phyloP scores from a whole-genome alignment of 768 basidiomycete genomes.

The Tulasnella sp. region DNA sequence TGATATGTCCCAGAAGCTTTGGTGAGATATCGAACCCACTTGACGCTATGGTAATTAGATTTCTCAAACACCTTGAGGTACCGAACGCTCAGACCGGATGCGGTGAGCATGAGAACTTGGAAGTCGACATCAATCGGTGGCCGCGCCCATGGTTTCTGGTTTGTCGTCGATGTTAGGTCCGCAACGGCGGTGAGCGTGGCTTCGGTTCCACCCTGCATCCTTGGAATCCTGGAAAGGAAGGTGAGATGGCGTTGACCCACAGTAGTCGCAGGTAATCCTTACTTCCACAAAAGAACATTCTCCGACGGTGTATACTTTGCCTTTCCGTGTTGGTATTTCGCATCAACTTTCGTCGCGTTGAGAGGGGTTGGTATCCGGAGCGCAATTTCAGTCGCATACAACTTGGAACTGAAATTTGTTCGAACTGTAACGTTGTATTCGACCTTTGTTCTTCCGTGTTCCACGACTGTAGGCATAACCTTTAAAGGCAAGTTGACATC shows the following conservation, averaged over 20 bases:
- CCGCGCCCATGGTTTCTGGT: constrained; percentile 93
- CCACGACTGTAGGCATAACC: constrained; percentile 85
- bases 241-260: neutral
- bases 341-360: constrained; percentile 88
- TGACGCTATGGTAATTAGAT: constrained; percentile 87
- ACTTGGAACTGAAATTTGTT: constrained; percentile 84
- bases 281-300: constrained; percentile 98
- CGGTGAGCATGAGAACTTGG: constrained; percentile 97
- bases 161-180: constrained; percentile 79
- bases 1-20: constrained; percentile 94
- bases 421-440: constrained; percentile 85
- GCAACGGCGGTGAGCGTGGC: constrained; percentile 79
- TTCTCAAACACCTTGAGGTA: constrained; percentile 99
- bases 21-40: constrained; percentile 93
- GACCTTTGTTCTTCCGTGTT: constrained; percentile 87
- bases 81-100: constrained; percentile 91
- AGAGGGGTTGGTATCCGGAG: constrained; percentile 93
- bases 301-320: constrained; percentile 96
- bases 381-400: constrained; percentile 89
- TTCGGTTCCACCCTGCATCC: constrained; percentile 91
- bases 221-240: constrained; percentile 60
- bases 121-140: constrained; percentile 99
- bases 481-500: constrained; percentile 93
- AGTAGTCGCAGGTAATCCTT: constrained; percentile 38
- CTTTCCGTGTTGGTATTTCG: constrained; percentile 88